phyloP scores from a whole-genome alignment of 2,329 filamentous ascomycete species.

The Apiospora aurea region DNA sequence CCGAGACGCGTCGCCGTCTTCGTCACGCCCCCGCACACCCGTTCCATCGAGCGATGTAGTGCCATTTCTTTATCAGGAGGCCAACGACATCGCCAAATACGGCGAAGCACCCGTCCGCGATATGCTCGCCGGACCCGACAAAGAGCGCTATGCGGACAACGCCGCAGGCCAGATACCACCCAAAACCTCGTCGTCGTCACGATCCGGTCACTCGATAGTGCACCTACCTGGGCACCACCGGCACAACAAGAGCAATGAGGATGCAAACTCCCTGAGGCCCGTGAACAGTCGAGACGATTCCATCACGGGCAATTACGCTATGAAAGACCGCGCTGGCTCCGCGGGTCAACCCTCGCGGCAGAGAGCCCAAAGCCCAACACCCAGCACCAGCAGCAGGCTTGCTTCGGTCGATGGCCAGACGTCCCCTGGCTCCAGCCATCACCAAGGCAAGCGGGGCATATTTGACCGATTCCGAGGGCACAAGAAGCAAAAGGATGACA shows the following conservation, averaged over 20 bases:
- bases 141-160: constrained; percentile 67
- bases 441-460: constrained; percentile 55
- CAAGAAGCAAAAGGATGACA: constrained; percentile 62
- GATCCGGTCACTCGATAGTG: constrained; percentile 65
- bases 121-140: constrained; percentile 72
- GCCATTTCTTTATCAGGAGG: constrained; percentile 95
- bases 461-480: constrained; percentile 59
- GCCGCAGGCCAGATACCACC: constrained; percentile 55
- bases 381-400: constrained; percentile 71
- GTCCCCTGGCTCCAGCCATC: constrained; percentile 57
- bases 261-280: constrained; percentile 72
- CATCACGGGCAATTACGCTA: constrained; percentile 53
- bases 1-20: constrained; percentile 76
- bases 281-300: constrained; percentile 79
- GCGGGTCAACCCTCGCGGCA: constrained; percentile 47
- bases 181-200: constrained; percentile 69
- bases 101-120: constrained; percentile 80
- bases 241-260: constrained; percentile 75
- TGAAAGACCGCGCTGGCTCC: constrained; percentile 61
- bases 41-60: constrained; percentile 91
- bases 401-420: constrained; percentile 60
- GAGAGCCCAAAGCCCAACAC: constrained; percentile 82
- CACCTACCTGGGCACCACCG: constrained; percentile 71
- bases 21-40: constrained; percentile 83
- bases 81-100: constrained; percentile 77